A percentile compares a stretch with the other conserved stretches of the same genome.
Conservation (phyloP, 306 rosid species). For the Quercus rubra region DNA sequence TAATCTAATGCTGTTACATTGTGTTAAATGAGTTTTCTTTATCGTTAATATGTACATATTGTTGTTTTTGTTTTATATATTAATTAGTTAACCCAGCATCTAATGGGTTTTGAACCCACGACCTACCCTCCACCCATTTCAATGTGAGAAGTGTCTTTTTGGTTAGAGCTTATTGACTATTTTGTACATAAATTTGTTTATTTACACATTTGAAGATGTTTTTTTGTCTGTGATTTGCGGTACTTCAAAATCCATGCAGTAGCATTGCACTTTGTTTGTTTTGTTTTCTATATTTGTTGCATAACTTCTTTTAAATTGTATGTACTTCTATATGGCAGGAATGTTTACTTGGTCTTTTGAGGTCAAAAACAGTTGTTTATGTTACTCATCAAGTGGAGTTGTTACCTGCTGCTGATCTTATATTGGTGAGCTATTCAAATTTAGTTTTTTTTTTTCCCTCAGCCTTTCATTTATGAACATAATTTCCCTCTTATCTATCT, state of each 20-base stretch:
- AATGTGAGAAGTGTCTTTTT: too few species aligned
- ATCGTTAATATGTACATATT: background rate
- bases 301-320: background rate
- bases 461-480: background rate
- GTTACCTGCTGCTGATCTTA: too few species aligned
- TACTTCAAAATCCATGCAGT: background rate
- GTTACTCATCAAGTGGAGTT: too few species aligned
- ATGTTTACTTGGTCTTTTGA: constrained; percentile 55
- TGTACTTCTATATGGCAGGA: constrained; percentile 40
- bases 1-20: background rate
- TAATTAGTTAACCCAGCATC: background rate
- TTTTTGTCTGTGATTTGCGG: background rate
- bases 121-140: too few species aligned
- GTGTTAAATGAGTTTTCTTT: background rate
- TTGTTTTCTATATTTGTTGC: background rate
- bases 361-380: too few species aligned
- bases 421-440: too few species aligned
- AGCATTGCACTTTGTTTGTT: background rate
- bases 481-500: background rate
- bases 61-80: background rate
- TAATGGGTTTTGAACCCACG: too few species aligned
- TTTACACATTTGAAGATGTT: background rate
- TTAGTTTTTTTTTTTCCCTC: constrained; percentile 3
- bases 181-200: background rate
- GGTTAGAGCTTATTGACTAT: too few species aligned